Evolutionary conservation across 169 alveolate genomes (phyloP), one percentile per base, ranked within the genome.

Genomic region (Plasmodium yoelii): DNA sequence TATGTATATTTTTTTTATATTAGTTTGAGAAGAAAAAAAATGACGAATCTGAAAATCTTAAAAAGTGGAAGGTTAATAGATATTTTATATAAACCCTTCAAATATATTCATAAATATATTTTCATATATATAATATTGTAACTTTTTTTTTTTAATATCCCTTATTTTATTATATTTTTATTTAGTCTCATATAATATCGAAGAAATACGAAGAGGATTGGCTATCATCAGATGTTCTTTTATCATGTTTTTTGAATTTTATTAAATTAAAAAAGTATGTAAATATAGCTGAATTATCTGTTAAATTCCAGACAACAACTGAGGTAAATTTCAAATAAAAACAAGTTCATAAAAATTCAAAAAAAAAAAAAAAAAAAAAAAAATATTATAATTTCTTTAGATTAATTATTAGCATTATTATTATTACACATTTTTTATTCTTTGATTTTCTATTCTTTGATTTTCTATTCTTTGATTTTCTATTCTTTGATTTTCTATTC

Each of bases 161-260:
- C 6, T 34, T 34, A 1, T 34, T 34, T 7, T 34, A 51, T 22
- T 34, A 13, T 49, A 39, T 55, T 49, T 47, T 57, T 80, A 4
- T 67, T 59, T 47, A 80, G 82, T 67, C 80, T 28, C 80, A 65
- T 13, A 55, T 44, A 60, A 51, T 67, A 61, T 65, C 82, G 28
- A 64, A 80, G 84, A 71, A 61, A 22, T 26, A 67, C 19, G 69
- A 65, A 53, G 90, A 80, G 47, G 90, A 80, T 24, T 80, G 90
- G 90, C 82, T 64, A 6, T 67, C 90, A 12, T 80, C 90, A 44
- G 90, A 67, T n/a, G 90, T 61, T 46, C 63, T 67, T 28, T 53
- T 80, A 53, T 80, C 72, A 22, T 64, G 82, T 34, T 80, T 80
- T 57, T 80, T 80, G 71, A 80, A 80, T 26, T 80, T 46, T 34